Conservation (phyloP, 495 filamentous ascomycete species). For the Chlorociboria aeruginascens region DNA sequence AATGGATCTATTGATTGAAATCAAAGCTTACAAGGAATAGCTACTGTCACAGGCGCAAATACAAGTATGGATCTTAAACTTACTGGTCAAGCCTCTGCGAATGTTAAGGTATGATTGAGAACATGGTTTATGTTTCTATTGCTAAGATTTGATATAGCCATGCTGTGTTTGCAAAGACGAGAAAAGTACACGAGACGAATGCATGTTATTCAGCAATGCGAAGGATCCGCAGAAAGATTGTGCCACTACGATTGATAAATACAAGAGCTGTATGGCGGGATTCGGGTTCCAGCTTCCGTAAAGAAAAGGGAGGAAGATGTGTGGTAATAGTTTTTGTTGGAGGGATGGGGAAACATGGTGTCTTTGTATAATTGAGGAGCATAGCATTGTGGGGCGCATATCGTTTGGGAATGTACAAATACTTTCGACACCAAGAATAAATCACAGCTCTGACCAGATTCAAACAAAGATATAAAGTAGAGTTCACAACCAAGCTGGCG, state of each 20-base stretch:
- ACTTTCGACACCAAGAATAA: constrained; percentile 4
- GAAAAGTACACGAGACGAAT: constrained; percentile 87
- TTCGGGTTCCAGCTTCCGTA: constrained; percentile 70
- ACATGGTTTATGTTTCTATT: not conserved
- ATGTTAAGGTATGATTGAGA: constrained; percentile 11
- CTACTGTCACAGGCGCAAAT: constrained; percentile 13
- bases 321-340: not conserved
- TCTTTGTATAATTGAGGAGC: constrained; percentile 5
- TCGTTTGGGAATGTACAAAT: not conserved
- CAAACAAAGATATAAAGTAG: not conserved
- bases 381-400: constrained; percentile 17
- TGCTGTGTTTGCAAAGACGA: constrained; percentile 97
- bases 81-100: constrained; percentile 7
- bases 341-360: not conserved
- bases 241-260: constrained; percentile 66
- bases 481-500: not conserved
- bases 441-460: constrained; percentile 12
- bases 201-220: constrained; percentile 88
- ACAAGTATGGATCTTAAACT: constrained; percentile 12
- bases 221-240: constrained; percentile 71
- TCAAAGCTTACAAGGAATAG: constrained; percentile 7
- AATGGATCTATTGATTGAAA: not conserved
- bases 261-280: constrained; percentile 84
- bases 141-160: constrained; percentile 41
- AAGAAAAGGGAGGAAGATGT: not conserved